A percentile compares a stretch with the other conserved stretches of the same genome.
phyloP scores from a whole-genome alignment of 257 asterid genomes.

The Solanum peruvianum region DNA sequence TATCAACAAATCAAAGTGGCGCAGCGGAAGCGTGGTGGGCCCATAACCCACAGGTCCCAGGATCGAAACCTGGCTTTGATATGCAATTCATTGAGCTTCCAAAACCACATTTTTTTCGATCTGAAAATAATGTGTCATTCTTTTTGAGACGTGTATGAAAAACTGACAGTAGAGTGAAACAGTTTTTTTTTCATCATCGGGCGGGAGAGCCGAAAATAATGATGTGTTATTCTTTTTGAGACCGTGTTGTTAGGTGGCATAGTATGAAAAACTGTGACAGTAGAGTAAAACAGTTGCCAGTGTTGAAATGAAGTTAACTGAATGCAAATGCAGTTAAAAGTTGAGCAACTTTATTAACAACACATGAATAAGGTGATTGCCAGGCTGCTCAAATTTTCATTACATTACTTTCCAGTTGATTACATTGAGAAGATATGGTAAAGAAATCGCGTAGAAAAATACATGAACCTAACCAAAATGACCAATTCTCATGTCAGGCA shows the following conservation, averaged over 20 bases:
- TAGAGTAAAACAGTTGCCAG: neutral
- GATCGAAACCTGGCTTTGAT: constrained; percentile 99
- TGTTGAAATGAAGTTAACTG: neutral
- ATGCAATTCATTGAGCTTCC: neutral
- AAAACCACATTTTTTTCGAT: neutral
- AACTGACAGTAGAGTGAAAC: neutral
- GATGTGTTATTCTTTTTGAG: too few species aligned
- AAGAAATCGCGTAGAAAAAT: neutral
- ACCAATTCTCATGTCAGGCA: constrained; percentile 6
- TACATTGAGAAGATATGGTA: constrained; percentile 8
- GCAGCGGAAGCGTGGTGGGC: constrained; percentile 92
- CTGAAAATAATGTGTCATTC: too few species aligned
- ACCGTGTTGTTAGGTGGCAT: neutral
- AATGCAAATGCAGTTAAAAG: neutral
- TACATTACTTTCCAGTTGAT: neutral
- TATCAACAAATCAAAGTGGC: constrained; percentile 28
- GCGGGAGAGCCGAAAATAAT: neutral
- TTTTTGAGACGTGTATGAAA: neutral
- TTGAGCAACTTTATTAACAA: neutral
- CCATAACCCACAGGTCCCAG: constrained; percentile 99
- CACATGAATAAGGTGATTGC: neutral
- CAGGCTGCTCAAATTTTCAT: neutral
- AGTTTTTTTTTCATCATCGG: too few species aligned
- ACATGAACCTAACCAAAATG: constrained; percentile 2
- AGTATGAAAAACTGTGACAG: neutral